Evolutionary conservation across 148 eudicot genomes (phyloP), one percentile per base, ranked within the genome.

Genomic region (Diospyros kaki): DNA sequence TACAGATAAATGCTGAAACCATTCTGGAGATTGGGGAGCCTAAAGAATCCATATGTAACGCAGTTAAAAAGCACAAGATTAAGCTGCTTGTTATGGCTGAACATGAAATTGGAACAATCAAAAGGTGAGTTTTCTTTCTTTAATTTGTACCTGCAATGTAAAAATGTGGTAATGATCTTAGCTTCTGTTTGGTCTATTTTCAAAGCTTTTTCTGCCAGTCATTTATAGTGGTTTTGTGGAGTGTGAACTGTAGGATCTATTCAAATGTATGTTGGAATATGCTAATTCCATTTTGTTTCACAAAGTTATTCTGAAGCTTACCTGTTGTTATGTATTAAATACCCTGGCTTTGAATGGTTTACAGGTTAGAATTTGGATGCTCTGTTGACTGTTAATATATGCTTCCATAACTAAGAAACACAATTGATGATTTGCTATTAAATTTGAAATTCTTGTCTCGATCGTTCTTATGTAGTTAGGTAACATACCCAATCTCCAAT

Each of bases 41-140:
- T 56, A 71, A 71, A 55, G 17, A 71, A 39, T 62, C 63, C 62
- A 54, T 71, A 71, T 71, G 73, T 5, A 39, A 54, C 41, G 63
- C 63, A 71, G 73, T 44, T 42, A 14, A 55, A 40, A 55, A 71
- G 63, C 44, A 55, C 63, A 41, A 71, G 2, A 71, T 55, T 3
- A 44, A 55, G 2, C 39, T 71, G 11, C 63, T 71, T 2, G 51
- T 71, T 15, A 7, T 71, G n/a, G 73, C 62, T 71, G 73, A 71
- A 54, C 18, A 17, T 9, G 73, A 56, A 39, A 13, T 71, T 15
- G 73, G 73, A 41, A 71, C 14, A 56, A 56, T 71, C 73, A 44
- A 71, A 45, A 55, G 73, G 73, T 71, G 7, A 42, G 61, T 71
- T 71, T 71, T 50, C 2, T 4, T 54, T 42, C 2, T 55, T 55